Evolutionary conservation across 306 rosid genomes (phyloP).

Genomic region (Fragaria nilgerrensis): DNA sequence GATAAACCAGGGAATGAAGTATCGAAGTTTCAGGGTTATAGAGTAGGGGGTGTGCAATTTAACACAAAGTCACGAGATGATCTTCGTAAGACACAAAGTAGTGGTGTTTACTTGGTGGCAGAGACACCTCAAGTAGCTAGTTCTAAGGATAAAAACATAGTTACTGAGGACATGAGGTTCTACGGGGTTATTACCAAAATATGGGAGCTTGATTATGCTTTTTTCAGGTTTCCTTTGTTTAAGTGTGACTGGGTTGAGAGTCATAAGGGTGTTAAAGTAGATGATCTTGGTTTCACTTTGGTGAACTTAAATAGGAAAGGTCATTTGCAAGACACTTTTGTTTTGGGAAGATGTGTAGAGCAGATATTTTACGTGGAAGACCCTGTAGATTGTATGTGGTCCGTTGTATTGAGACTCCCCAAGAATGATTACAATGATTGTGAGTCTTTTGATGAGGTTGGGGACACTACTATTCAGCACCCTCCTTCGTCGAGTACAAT

Average conservation of each 20-base stretch:
- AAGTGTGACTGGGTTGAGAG: not conserved
- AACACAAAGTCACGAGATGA: not conserved
- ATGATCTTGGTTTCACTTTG: not conserved
- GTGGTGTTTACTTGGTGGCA: not conserved
- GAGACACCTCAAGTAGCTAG: not conserved
- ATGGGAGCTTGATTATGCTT: not conserved
- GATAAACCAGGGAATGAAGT: not conserved
- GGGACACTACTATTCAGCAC: not conserved
- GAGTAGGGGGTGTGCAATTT: not conserved
- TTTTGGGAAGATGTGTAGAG: not conserved
- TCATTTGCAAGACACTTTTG: not conserved
- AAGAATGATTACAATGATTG: not conserved
- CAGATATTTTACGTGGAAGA: not conserved
- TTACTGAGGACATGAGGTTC: not conserved
- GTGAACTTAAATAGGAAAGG: not conserved
- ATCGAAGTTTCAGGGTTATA: not conserved
- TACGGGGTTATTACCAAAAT: not conserved
- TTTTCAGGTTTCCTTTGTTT: not conserved
- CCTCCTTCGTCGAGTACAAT: not conserved
- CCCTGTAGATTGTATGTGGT: not conserved
- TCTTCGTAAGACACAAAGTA: not conserved
- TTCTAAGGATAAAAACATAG: not conserved
- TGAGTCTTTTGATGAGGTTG: not conserved
- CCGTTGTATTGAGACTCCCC: not conserved
- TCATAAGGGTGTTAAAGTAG: not conserved